phyloP scores from a whole-genome alignment of 2,329 filamentous ascomycete genomes.

The Ophiostoma tasmaniense region DNA sequence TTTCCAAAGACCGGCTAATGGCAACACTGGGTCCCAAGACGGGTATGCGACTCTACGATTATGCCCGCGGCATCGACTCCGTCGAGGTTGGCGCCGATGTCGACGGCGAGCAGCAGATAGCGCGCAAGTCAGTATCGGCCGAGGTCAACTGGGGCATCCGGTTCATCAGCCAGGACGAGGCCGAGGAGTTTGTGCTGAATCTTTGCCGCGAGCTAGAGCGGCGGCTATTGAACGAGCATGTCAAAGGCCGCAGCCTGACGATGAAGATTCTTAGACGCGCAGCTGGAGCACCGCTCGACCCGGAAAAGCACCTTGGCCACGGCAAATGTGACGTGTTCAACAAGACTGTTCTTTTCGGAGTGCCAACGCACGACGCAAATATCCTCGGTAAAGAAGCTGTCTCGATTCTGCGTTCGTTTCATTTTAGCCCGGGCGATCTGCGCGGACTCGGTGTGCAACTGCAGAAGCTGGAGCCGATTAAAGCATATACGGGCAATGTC shows the following conservation, averaged over 20 bases:
- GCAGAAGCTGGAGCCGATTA: constrained; percentile 81
- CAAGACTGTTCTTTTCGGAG: constrained; percentile 73
- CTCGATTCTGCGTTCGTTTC: constrained; percentile 72
- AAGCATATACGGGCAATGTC: constrained; percentile 28
- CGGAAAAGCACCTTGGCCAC: constrained; percentile 87
- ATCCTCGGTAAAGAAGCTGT: constrained; percentile 72
- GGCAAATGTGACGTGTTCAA: constrained; percentile 93
- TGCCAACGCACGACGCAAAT: constrained; percentile 69
- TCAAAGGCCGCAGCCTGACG: constrained; percentile 80
- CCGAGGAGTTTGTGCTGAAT: constrained; percentile 81
- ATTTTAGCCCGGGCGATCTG: constrained; percentile 84
- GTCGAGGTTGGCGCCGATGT: constrained; percentile 81
- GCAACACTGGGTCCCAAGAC: constrained; percentile 81
- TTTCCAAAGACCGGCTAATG: constrained; percentile 67
- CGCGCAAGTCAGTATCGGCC: constrained; percentile 89
- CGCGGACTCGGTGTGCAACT: constrained; percentile 87
- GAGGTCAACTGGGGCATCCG: constrained; percentile 98
- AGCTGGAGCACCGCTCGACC: constrained; percentile 78
- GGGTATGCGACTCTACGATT: constrained; percentile 82
- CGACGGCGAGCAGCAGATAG: constrained; percentile 60
- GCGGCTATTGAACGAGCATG: constrained; percentile 69
- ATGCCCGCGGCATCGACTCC: constrained; percentile 77
- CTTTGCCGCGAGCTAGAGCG: constrained; percentile 78
- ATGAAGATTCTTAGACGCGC: constrained; percentile 92
- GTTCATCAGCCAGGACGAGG: constrained; percentile 85